Evolutionary conservation across 345 rosid genomes (phyloP).

Genomic region (Cochlearia excelsa): DNA sequence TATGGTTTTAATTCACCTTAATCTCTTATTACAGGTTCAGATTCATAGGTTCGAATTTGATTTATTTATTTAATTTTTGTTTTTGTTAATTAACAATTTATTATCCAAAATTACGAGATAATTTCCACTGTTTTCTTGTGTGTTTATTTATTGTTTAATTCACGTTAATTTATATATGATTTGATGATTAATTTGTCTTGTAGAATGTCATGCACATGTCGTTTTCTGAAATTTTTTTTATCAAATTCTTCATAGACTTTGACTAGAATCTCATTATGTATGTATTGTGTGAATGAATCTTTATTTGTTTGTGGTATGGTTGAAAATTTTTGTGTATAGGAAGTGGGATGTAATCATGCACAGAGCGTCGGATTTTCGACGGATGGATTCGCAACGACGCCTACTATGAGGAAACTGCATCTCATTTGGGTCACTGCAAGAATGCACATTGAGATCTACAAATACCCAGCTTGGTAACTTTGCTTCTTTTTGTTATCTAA

Average conservation of each 20-base stretch:
- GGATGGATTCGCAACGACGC: slow-evolving; percentile 85
- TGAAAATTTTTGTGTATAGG: slow-evolving; percentile 32
- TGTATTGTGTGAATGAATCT: not conserved
- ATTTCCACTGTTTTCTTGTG: not conserved
- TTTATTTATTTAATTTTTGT: too few relatives aligned
- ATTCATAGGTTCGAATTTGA: too few relatives aligned
- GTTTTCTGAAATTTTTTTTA: too few relatives aligned
- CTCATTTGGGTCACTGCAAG: slow-evolving; percentile 99
- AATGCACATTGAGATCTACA: slow-evolving; percentile 93
- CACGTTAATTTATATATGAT: not conserved
- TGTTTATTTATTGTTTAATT: not conserved
- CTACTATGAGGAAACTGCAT: slow-evolving; percentile 80
- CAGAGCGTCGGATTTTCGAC: slow-evolving; percentile 90
- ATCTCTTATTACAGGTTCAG: too few relatives aligned
- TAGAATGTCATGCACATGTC: too few relatives aligned
- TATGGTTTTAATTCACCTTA: too few relatives aligned
- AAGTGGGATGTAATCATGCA: slow-evolving; percentile 90
- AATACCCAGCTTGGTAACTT: slow-evolving; percentile 81
- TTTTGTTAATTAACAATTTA: too few relatives aligned
- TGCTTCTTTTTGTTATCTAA: too few relatives aligned
- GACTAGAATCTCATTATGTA: too few relatives aligned
- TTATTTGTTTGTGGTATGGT: not conserved
- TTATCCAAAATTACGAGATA: not conserved
- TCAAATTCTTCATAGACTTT: not conserved
- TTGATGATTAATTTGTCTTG: too few relatives aligned